Evolutionary conservation across 2,329 filamentous ascomycete species (phyloP).

Genomic region (Botrytis byssoidea): DNA sequence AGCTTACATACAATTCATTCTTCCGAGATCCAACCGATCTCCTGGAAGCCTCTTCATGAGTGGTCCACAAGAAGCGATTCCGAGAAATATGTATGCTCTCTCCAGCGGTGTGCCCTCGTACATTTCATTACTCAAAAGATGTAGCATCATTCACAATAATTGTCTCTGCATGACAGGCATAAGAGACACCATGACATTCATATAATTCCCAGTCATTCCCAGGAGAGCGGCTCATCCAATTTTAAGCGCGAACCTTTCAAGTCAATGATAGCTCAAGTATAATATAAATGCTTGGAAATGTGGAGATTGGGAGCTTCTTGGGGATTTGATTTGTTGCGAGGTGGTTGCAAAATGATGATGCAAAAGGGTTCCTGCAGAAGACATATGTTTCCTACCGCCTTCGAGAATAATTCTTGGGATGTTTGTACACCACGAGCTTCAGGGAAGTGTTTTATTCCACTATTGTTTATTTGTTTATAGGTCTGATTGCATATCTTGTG

Average conservation of each 20-base stretch:
- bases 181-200: not conserved
- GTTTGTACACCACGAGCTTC: not conserved
- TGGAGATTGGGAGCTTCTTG: conserved; percentile 12
- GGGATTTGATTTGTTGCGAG: not conserved
- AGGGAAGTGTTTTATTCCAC: not conserved
- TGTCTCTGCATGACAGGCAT: conserved; percentile 12
- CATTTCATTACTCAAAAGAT: conserved; percentile 7
- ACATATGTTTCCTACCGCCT: conserved; percentile 5
- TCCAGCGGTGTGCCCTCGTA: conserved; percentile 16
- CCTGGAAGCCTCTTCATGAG: not conserved
- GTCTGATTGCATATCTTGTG: conserved; percentile 1
- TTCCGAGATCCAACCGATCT: conserved; percentile 14
- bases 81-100: not conserved
- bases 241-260: conserved; percentile 16
- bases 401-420: conserved; percentile 11
- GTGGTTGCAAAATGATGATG: not conserved
- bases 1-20: not conserved
- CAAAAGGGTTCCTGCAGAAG: conserved; percentile 14
- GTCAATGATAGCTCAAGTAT: not conserved
- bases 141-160: conserved; percentile 14
- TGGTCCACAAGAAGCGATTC: conserved; percentile 12
- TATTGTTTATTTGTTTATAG: not conserved
- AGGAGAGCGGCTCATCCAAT: conserved; percentile 16
- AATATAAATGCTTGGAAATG: conserved; percentile 8
- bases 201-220: conserved; percentile 17